Percentiles rank a stretch among this genome's conserved stretches.
Evolutionary conservation across 1,284 basidiomycete species (phyloP).

Genomic region (Coniophora puteana): DNA sequence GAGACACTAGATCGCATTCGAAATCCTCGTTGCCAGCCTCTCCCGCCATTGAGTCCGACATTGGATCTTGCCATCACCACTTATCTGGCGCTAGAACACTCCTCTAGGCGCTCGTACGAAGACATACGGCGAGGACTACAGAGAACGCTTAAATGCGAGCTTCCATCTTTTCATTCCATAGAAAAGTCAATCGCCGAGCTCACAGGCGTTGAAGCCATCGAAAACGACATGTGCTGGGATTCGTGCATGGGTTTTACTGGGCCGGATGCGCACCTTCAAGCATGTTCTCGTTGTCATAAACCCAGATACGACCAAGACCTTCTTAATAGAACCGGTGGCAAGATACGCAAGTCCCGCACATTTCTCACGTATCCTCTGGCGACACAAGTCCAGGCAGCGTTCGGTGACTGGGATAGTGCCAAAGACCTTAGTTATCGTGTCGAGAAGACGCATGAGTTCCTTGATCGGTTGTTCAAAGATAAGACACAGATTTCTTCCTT

Average conservation of each 20-base stretch:
- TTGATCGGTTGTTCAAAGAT: neutral
- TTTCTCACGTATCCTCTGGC: conserved; percentile 33
- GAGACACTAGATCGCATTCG: neutral
- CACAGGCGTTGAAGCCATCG: conserved; percentile 10
- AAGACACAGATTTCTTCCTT: conserved; percentile 2
- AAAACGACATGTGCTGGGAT: conserved; percentile 13
- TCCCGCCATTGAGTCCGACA: neutral
- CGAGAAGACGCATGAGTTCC: conserved; percentile 3
- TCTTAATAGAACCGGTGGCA: neutral
- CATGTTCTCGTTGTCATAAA: conserved; percentile 2
- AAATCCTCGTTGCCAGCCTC: conserved; percentile 1
- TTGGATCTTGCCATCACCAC: neutral
- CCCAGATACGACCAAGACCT: conserved; percentile 4
- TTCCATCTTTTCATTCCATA: conserved; percentile 3
- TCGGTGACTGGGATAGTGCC: conserved; percentile 17
- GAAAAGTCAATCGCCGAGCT: conserved; percentile 4
- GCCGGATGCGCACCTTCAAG: conserved; percentile 2
- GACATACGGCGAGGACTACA: neutral
- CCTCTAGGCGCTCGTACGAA: neutral
- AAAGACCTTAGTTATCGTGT: conserved; percentile 14
- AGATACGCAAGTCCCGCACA: conserved; percentile 11
- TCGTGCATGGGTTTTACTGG: conserved; percentile 15
- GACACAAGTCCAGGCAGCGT: conserved; percentile 32
- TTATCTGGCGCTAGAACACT: conserved; percentile 4
- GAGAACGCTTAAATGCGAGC: neutral